phyloP scores from a whole-genome alignment of 2,329 filamentous ascomycete genomes.

The Byssochlamys sp. region DNA sequence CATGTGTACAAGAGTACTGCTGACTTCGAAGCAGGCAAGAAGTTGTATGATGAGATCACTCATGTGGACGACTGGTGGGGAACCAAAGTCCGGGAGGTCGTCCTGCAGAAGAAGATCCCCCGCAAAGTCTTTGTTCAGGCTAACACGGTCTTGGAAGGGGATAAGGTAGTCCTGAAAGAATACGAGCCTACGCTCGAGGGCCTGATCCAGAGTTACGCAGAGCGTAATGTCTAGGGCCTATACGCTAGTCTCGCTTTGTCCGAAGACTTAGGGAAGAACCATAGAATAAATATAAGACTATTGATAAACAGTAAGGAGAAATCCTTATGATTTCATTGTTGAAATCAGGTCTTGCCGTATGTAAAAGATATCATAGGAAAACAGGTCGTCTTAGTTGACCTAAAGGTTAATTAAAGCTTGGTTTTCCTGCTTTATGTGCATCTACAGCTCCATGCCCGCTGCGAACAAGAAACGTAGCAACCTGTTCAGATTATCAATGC shows the following conservation, averaged over 20 bases:
- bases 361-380: too few species aligned
- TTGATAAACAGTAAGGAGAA: neutral
- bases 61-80: constrained; percentile 77
- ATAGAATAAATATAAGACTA: neutral
- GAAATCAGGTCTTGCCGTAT: neutral
- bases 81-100: constrained; percentile 58
- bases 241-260: neutral
- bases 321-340: neutral
- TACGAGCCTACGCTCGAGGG: constrained; percentile 74
- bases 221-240: constrained; percentile 37
- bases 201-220: constrained; percentile 73
- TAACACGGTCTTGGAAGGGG: constrained; percentile 65
- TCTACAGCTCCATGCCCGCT: too few species aligned
- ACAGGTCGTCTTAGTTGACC: too few species aligned
- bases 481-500: too few species aligned
- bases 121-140: constrained; percentile 82
- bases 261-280: neutral
- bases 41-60: constrained; percentile 76
- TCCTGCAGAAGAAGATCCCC: constrained; percentile 50
- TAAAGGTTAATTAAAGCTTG: too few species aligned
- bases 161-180: constrained; percentile 68
- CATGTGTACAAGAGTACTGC: constrained; percentile 89
- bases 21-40: constrained; percentile 65
- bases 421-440: too few species aligned
- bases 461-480: too few species aligned